Conservation (phyloP, 169 alveolate genomes). For the Plasmodium inui region DNA sequence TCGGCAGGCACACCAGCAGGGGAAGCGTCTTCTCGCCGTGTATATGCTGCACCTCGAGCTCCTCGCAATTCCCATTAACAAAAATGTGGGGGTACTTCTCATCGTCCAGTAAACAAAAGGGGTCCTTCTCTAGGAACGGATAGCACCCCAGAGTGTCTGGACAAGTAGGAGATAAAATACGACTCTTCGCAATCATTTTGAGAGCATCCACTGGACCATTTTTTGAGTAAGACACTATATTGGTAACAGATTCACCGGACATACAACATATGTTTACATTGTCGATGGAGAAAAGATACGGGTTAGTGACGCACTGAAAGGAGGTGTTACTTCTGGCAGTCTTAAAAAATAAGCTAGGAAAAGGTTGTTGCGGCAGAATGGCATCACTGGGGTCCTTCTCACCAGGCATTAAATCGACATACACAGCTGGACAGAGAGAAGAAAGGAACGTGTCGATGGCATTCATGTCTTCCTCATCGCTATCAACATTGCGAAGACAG, state of each 20-base stretch:
- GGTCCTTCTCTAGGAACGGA: constrained; percentile 79
- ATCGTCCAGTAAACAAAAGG: constrained; percentile 75
- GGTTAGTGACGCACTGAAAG: constrained; percentile 78
- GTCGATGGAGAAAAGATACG: constrained; percentile 77
- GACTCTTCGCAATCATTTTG: constrained; percentile 72
- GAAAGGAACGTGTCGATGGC: constrained; percentile 18
- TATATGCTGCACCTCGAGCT: constrained; percentile 50
- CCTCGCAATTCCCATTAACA: constrained; percentile 71
- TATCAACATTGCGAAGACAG: constrained; percentile 44
- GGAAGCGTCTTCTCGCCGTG: constrained; percentile 25
- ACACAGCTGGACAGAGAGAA: constrained; percentile 50
- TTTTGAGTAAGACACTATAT: constrained; percentile 71
- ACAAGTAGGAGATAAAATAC: constrained; percentile 83
- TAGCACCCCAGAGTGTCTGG: constrained; percentile 84
- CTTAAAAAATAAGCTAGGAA: constrained; percentile 77
- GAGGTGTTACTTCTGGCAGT: constrained; percentile 50
- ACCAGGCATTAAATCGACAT: constrained; percentile 80
- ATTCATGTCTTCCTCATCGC: constrained; percentile 42
- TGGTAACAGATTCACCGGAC: constrained; percentile 84
- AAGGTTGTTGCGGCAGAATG: constrained; percentile 81
- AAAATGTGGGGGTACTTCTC: constrained; percentile 78
- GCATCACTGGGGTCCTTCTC: constrained; percentile 79
- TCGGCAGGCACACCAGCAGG: constrained; percentile 58
- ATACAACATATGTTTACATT: constrained; percentile 78
- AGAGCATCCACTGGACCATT: constrained; percentile 64